Evolutionary conservation across 345 rosid species (phyloP).

Genomic region (Gossypium longicalyx): DNA sequence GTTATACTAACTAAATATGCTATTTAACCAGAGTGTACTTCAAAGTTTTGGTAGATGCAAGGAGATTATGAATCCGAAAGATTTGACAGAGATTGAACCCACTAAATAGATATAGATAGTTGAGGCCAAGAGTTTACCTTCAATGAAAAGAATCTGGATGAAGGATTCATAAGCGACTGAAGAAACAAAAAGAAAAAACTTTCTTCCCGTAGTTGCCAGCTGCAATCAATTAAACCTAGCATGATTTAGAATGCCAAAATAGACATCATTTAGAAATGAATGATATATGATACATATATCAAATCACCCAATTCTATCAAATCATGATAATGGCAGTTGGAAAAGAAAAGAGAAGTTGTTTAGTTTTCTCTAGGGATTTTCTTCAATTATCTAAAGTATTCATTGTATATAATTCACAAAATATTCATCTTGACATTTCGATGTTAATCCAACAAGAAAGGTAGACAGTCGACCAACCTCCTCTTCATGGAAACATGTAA

Average conservation of each 20-base stretch:
- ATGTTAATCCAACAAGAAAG: not conserved
- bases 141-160: constrained; percentile 54
- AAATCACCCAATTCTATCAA: not conserved
- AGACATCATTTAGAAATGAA: constrained; percentile 5
- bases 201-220: constrained; percentile 61
- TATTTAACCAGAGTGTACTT: not conserved
- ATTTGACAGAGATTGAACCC: not conserved
- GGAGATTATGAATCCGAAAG: not conserved
- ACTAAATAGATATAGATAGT: not conserved
- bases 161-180: constrained; percentile 52
- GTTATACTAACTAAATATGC: not conserved
- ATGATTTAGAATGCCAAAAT: not conserved
- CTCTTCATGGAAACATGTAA: constrained; percentile 57
- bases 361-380: not conserved
- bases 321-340: not conserved
- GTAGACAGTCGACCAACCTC: constrained; percentile 43
- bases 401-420: constrained; percentile 1
- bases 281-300: not conserved
- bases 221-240: constrained; percentile 30
- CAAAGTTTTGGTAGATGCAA: not conserved
- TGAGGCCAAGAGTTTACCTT: constrained; percentile 39
- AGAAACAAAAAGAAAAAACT: constrained; percentile 42
- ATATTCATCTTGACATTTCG: not conserved
- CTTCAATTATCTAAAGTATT: not conserved
- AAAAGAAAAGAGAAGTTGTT: not conserved